These are phyloP conservation scores for Colletotrichum destructivum DNA, from an alignment of 2,329 filamentous ascomycete genomes.

Conservation along the genomic window DNA sequence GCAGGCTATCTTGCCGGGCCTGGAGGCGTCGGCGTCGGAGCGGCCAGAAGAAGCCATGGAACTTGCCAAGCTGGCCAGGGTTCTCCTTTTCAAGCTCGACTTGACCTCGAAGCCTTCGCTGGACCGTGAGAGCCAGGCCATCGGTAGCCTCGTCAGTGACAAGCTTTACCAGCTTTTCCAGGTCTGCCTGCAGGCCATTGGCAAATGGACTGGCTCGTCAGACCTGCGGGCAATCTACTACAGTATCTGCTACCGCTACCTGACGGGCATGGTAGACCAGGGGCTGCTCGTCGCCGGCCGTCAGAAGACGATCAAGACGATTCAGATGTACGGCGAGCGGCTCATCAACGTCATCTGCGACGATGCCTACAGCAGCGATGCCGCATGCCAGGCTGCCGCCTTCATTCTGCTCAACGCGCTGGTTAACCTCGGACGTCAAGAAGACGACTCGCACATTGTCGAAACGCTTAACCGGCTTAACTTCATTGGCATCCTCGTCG, in stretches of 20 bases:
- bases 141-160: constrained; percentile 85
- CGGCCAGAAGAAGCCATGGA: constrained; percentile 80
- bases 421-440: constrained; percentile 79
- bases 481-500: constrained; percentile 90
- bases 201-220: constrained; percentile 78
- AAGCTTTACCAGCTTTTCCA: constrained; percentile 94
- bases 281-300: constrained; percentile 64
- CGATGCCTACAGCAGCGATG: constrained; percentile 89
- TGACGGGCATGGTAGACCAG: constrained; percentile 77
- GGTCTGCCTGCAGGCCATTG: constrained; percentile 84
- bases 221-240: constrained; percentile 89
- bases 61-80: constrained; percentile 82
- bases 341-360: constrained; percentile 92
- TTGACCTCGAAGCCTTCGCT: constrained; percentile 58
- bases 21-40: constrained; percentile 82
- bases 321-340: constrained; percentile 78
- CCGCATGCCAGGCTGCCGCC: constrained; percentile 86
- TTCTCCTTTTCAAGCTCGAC: constrained; percentile 81
- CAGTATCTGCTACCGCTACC: constrained; percentile 89
- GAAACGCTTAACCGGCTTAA: constrained; percentile 88
- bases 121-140: constrained; percentile 62
- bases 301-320: constrained; percentile 79
- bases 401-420: constrained; percentile 87
- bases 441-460: constrained; percentile 81
- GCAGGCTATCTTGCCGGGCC: constrained; percentile 88